phyloP scores from a whole-genome alignment of 1,284 basidiomycete genomes.

The Leccinum fuscescens region DNA sequence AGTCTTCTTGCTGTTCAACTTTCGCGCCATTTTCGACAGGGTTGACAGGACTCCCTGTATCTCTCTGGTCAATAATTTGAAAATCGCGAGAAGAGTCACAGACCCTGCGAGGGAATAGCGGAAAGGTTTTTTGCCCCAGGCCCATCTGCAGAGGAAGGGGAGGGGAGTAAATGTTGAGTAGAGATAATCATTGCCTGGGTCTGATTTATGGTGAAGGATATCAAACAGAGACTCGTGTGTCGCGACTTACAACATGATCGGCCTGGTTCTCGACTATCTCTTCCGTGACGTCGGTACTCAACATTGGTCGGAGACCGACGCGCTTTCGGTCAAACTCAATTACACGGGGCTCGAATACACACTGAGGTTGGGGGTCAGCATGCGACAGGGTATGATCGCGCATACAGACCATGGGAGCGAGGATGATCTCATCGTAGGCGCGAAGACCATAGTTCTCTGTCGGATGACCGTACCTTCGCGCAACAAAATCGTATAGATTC shows the following conservation, averaged over 20 bases:
- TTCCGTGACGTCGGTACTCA: slow-evolving; percentile 61
- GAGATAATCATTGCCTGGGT: slow-evolving; percentile 85
- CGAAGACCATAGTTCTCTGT: slow-evolving; percentile 89
- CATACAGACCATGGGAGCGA: slow-evolving; percentile 83
- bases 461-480: slow-evolving; percentile 71
- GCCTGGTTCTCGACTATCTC: slow-evolving; percentile 66
- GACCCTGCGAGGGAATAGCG: slow-evolving; percentile 27
- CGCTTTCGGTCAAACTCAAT: slow-evolving; percentile 86
- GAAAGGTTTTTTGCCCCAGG: slow-evolving; percentile 20
- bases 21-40: slow-evolving; percentile 29
- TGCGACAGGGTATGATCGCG: background rate
- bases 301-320: slow-evolving; percentile 45
- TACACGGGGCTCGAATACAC: slow-evolving; percentile 89
- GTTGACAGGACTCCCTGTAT: slow-evolving; percentile 27
- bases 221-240: slow-evolving; percentile 2
- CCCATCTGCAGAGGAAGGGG: slow-evolving; percentile 26
- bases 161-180: slow-evolving; percentile 71
- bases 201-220: slow-evolving; percentile 37
- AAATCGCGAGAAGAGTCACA: background rate
- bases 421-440: slow-evolving; percentile 93
- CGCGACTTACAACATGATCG: slow-evolving; percentile 58
- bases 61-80: background rate
- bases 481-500: slow-evolving; percentile 87
- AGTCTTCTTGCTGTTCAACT: slow-evolving; percentile 35
- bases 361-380: slow-evolving; percentile 44